Evolutionary conservation across 225 moss, liverwort and hornwort genomes (phyloP).

Genomic region (Pseudoscleropodium purum): DNA sequence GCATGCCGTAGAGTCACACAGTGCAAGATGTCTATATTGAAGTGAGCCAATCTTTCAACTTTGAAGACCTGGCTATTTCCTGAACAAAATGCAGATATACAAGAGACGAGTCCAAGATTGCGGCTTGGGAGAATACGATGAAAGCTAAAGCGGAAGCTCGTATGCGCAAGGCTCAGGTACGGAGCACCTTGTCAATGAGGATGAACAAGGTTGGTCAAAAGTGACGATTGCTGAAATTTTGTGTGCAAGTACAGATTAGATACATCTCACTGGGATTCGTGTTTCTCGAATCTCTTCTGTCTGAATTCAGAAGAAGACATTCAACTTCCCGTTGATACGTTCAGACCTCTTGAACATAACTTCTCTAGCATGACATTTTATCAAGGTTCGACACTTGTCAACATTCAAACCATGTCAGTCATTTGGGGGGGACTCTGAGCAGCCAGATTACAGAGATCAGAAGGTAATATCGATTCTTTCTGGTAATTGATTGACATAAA

Average conservation of each 20-base stretch:
- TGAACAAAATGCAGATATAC: constrained; percentile 15
- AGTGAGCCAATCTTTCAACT: not conserved
- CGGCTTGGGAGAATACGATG: constrained; percentile 56
- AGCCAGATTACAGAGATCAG: not conserved
- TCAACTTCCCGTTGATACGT: not conserved
- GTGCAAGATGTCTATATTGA: not conserved
- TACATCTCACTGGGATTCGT: not conserved
- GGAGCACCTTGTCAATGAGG: not conserved
- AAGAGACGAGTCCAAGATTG: constrained; percentile 51
- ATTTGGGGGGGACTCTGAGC: not conserved
- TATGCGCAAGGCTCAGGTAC: constrained; percentile 48
- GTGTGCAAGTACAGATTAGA: not conserved
- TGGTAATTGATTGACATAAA: not conserved
- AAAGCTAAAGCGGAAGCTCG: constrained; percentile 54
- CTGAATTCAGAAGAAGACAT: not conserved
- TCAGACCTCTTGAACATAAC: not conserved
- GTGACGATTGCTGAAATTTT: not conserved
- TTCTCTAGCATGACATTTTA: not conserved
- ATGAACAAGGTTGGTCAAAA: not conserved
- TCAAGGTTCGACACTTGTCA: not conserved
- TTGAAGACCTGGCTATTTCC: not conserved
- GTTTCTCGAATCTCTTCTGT: not conserved
- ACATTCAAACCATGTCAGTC: not conserved
- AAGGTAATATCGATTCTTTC: not conserved
- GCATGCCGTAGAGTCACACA: not conserved